Percentiles rank a stretch among this genome's conserved stretches.
phyloP scores from a whole-genome alignment of 2,329 filamentous ascomycete species.

The Botryotinia convoluta region DNA sequence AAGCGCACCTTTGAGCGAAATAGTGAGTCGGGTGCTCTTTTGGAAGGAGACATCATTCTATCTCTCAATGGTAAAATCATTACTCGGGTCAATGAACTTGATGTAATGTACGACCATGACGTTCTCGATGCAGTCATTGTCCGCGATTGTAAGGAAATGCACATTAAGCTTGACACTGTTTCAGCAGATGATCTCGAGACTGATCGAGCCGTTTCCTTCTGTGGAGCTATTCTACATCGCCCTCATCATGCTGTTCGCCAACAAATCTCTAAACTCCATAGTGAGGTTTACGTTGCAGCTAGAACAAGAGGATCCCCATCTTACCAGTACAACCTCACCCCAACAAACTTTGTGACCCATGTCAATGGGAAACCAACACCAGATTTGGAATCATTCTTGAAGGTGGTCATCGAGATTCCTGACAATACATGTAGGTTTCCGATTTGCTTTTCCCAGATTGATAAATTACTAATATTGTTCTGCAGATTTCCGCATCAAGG shows the following conservation, averaged over 20 bases:
- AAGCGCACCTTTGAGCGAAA: slow-evolving; percentile 74
- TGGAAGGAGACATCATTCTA: slow-evolving; percentile 90
- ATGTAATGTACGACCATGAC: slow-evolving; percentile 93
- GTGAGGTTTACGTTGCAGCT: slow-evolving; percentile 92
- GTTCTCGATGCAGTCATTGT: slow-evolving; percentile 81
- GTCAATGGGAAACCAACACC: slow-evolving; percentile 87
- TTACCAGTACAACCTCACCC: slow-evolving; percentile 87
- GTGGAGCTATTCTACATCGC: slow-evolving; percentile 86
- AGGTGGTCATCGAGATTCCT: slow-evolving; percentile 79
- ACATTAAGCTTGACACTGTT: slow-evolving; percentile 77
- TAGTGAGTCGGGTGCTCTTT: slow-evolving; percentile 62
- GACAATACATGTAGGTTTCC: slow-evolving; percentile 78
- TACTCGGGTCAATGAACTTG: slow-evolving; percentile 87
- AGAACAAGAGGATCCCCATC: slow-evolving; percentile 78
- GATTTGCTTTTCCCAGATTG: background rate
- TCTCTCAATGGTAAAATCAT: slow-evolving; percentile 90
- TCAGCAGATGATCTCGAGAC: slow-evolving; percentile 90
- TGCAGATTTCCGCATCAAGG: slow-evolving; percentile 85
- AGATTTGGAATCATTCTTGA: slow-evolving; percentile 76
- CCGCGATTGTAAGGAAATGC: slow-evolving; percentile 76
- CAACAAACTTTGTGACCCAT: slow-evolving; percentile 96
- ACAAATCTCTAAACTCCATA: slow-evolving; percentile 94
- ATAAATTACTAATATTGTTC: slow-evolving; percentile 20
- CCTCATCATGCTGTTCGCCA: slow-evolving; percentile 96
- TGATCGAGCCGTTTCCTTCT: slow-evolving; percentile 87